Base-by-base conservation (phyloP, 2,329 filamentous ascomycete genomes). In the Ilyonectria robusta region DNA sequence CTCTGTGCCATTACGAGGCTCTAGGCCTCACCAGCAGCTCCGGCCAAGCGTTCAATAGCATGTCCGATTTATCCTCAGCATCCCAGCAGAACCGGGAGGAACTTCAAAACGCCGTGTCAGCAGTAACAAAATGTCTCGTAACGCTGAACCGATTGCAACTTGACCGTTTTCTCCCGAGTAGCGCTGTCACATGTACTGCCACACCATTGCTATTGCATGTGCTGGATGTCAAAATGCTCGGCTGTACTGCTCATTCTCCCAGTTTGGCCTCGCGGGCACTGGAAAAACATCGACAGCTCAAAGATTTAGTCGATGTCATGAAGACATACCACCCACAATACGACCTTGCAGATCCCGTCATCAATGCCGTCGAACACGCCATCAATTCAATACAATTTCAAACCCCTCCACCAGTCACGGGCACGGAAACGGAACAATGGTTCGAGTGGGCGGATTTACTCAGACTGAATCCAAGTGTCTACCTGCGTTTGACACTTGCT, bases 261-360 rank as follows among this genome's bases (percentile, higher is more conserved):
- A 40, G 9, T 6, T 13, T 29, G 6, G 26, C 46, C 5, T 21
- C 48, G 10, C 19, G 21, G 6, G 33, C 47, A 6, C 23, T 51
- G 13, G 29, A 42, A 11, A 47, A 60, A 5, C 46, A 48, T 1
- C 15, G 6, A n/a, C 33, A 35, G 2, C 57, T 60, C 1, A 46
- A 51, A 4, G 23, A 37, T 6, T 2, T 60, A 29, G 40, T 60
- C 7, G 46, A 53, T 2, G 47, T 33, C 1, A 60, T 60, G 57
- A 60, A 60, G 19, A 48, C 37, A 31, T 60, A 51, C 23, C 35
- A 51, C 4, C 57, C 47, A 8, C 57, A 51, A 10, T 60, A 60
- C 23, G 57, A 60, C 2, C 31, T 42, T 2, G 56, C 48, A 1
- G 56, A 59, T 11, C 48, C 31, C 42, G 35, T 59, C 8, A 46